Percentiles rank a stretch among this genome's conserved stretches.
Evolutionary conservation across 2,329 filamentous ascomycete genomes (phyloP).

Genomic region (Didymella lethalis): DNA sequence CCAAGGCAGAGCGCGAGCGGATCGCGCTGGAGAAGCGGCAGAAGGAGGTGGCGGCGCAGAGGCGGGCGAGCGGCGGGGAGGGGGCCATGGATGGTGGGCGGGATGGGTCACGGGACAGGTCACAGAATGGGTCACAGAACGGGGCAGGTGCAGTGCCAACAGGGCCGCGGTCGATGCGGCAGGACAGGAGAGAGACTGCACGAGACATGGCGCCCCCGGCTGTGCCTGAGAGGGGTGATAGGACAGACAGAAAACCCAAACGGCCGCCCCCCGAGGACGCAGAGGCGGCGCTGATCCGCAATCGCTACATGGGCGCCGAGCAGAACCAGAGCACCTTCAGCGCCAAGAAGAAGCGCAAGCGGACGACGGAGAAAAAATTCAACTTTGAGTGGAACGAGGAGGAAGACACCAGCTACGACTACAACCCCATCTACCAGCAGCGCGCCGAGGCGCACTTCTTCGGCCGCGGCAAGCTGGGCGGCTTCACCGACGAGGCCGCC

Average conservation of each 20-base stretch:
- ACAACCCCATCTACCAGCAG: constrained; percentile 81
- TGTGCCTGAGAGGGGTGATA: constrained; percentile 49
- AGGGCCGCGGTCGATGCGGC: constrained; percentile 73
- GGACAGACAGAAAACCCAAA: constrained; percentile 33
- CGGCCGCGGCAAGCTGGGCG: constrained; percentile 71
- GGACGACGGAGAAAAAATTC: constrained; percentile 95
- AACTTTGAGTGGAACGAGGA: constrained; percentile 98
- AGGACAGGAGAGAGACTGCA: constrained; percentile 39
- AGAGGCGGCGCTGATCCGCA: constrained; percentile 76
- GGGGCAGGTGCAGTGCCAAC: constrained; percentile 64
- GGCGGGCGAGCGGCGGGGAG: constrained; percentile 50
- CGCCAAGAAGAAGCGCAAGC: constrained; percentile 91
- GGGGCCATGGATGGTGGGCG: too few species aligned
- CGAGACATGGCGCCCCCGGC: constrained; percentile 63
- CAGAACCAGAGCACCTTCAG: constrained; percentile 88
- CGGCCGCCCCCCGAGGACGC: constrained; percentile 62
- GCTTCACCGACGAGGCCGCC: constrained; percentile 67
- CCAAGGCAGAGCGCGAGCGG: constrained; percentile 81
- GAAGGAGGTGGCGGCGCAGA: constrained; percentile 70
- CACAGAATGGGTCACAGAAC: constrained; percentile 3
- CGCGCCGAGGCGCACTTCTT: constrained; percentile 73
- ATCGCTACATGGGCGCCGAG: constrained; percentile 91
- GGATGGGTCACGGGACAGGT: constrained; percentile 8
- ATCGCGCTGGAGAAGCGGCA: constrained; percentile 79
- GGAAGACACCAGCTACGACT: constrained; percentile 87